Percentiles rank a stretch among this genome's conserved stretches.
phyloP scores from a whole-genome alignment of 768 basidiomycete species.

The Mycena belliarum region DNA sequence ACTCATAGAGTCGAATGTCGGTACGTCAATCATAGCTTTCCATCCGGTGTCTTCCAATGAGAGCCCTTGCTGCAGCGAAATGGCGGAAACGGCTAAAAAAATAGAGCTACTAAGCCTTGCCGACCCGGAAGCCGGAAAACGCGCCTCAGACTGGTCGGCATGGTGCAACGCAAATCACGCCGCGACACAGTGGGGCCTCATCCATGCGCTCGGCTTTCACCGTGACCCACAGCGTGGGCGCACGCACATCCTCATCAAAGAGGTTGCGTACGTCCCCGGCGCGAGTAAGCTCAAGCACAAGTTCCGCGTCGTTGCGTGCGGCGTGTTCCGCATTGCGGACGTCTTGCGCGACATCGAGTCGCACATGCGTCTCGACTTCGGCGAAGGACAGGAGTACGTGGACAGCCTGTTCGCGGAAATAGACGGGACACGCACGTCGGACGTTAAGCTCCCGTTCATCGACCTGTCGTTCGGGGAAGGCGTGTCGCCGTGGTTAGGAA shows the following conservation, averaged over 20 bases:
- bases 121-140: slow-evolving; percentile 16
- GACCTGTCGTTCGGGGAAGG: slow-evolving; percentile 6
- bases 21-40: background rate
- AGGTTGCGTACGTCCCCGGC: slow-evolving; percentile 24
- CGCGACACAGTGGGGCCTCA: slow-evolving; percentile 16
- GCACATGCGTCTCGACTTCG: slow-evolving; percentile 15
- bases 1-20: slow-evolving; percentile 1
- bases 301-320: slow-evolving; percentile 22
- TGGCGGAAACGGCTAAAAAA: slow-evolving; percentile 4
- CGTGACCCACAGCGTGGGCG: slow-evolving; percentile 26
- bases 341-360: slow-evolving; percentile 25
- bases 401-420: slow-evolving; percentile 16
- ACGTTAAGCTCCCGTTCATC: background rate
- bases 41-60: background rate
- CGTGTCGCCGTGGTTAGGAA: background rate
- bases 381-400: slow-evolving; percentile 26
- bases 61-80: slow-evolving; percentile 5
- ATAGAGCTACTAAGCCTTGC: slow-evolving; percentile 13
- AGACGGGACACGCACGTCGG: background rate
- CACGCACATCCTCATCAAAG: slow-evolving; percentile 29
- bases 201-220: slow-evolving; percentile 27
- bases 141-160: slow-evolving; percentile 23
- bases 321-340: slow-evolving; percentile 28
- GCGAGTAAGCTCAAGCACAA: slow-evolving; percentile 23
- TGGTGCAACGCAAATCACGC: slow-evolving; percentile 23